Base-by-base conservation (phyloP, 371 early-diverging fungal species). In the Batrachochytrium dendrobatidis region DNA sequence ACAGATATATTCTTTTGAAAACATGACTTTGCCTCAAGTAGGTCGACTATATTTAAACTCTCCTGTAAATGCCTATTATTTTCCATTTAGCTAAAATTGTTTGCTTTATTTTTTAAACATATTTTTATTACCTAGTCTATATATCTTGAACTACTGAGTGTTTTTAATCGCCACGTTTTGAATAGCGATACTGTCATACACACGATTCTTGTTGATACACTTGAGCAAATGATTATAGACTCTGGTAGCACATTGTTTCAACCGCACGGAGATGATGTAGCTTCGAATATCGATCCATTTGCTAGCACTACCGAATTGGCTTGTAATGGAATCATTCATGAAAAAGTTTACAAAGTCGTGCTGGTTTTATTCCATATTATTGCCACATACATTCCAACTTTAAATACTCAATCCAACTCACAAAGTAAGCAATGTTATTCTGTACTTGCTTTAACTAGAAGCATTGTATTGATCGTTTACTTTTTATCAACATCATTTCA, bases 121-220 rank as follows among this genome's bases (percentile, higher is more conserved):
- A n/a, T n/a, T n/a, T n/a, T n/a, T n/a, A n/a, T n/a, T n/a, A n/a
- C n/a, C n/a, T 60, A 85, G 64, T 72, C 75, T 0, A 65, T 85
- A 7, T 85, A 81, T 57, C 58, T 80, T 34, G 88, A 88, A 35
- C 48, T 85, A 18, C 68, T 84, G 65, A 75, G 74, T 33, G 79
- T 86, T 1, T 80, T 86, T 64, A 85, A 86, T 56, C 71, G 85
- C 46, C 33, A 74, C 8, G 31, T 71, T 39, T 68, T 75, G 53
- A 65, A 66, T 29, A 67, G 65, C 35, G 72, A 74, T 49, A 45
- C 53, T 12, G 34, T 55, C 1, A 61, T 70, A 12, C 74, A 74
- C 50, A 39, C 56, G 4, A 30, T 62, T 0, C 58, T 70, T 22
- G 48, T 71, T n/a, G 31, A 55, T 22, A 62, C 68, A 26, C 44